phyloP scores from a whole-genome alignment of 371 early-diverging fungal species.

The Lichtheimia ramosa region DNA sequence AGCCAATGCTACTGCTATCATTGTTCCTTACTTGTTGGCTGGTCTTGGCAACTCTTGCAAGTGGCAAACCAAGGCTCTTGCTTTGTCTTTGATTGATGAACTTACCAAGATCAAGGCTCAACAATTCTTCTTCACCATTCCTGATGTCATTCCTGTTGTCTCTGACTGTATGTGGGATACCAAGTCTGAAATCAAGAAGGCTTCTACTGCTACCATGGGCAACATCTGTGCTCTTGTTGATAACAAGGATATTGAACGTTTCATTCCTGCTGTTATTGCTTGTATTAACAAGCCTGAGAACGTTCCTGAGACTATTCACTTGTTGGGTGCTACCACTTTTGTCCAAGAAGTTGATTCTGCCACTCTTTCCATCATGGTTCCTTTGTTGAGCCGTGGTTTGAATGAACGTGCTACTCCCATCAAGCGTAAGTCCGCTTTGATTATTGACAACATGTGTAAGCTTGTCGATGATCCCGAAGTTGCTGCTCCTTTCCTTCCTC shows the following conservation, averaged over 20 bases:
- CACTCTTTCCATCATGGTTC: constrained; percentile 82
- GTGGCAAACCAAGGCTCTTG: constrained; percentile 76
- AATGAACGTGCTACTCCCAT: constrained; percentile 61
- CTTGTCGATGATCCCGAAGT: constrained; percentile 79
- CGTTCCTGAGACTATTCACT: constrained; percentile 66
- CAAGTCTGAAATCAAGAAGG: constrained; percentile 61
- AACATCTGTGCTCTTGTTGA: constrained; percentile 54
- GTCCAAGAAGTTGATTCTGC: constrained; percentile 79
- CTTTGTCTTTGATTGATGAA: constrained; percentile 55
- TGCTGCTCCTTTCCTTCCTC: constrained; percentile 81
- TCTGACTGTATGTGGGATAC: constrained; percentile 78
- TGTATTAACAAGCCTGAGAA: constrained; percentile 69
- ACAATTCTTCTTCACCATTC: constrained; percentile 60
- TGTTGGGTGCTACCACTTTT: constrained; percentile 74
- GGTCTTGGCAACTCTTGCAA: constrained; percentile 66
- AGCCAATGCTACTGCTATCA: constrained; percentile 51
- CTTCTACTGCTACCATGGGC: constrained; percentile 54
- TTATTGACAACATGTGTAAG: constrained; percentile 86
- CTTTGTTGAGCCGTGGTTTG: constrained; percentile 79
- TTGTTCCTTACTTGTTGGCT: constrained; percentile 62
- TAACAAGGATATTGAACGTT: constrained; percentile 68
- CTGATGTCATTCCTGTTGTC: constrained; percentile 71
- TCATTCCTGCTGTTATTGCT: constrained; percentile 61
- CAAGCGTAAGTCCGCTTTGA: constrained; percentile 80
- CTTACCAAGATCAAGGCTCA: constrained; percentile 56